phyloP scores from a whole-genome alignment of 169 alveolate species.

The Cryptosporidium sp. region DNA sequence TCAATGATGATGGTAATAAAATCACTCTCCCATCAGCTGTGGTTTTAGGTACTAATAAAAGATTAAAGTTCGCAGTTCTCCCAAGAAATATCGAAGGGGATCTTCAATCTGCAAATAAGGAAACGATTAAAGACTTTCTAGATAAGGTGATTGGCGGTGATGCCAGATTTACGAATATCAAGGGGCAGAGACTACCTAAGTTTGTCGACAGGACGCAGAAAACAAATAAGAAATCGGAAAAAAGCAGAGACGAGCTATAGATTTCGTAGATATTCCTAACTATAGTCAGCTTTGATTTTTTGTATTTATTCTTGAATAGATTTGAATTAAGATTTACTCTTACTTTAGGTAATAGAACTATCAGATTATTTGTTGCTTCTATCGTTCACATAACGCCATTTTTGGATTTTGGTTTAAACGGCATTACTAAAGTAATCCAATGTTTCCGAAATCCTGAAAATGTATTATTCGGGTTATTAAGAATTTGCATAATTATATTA shows the following conservation, averaged over 20 bases:
- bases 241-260: slow-evolving; percentile 51
- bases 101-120: slow-evolving; percentile 79
- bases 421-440: no score
- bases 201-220: slow-evolving; percentile 63
- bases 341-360: no score
- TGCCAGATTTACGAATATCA: slow-evolving; percentile 84
- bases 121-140: slow-evolving; percentile 82
- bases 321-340: neutral
- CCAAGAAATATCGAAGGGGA: slow-evolving; percentile 77
- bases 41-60: slow-evolving; percentile 85
- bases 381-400: no score
- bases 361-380: neutral
- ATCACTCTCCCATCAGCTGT: slow-evolving; percentile 85
- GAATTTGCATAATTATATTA: no score
- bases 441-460: no score
- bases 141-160: slow-evolving; percentile 89
- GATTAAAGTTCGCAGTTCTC: slow-evolving; percentile 82
- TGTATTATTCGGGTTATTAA: no score
- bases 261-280: neutral
- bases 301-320: no score
- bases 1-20: slow-evolving; percentile 75
- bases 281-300: neutral
- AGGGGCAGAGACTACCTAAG: slow-evolving; percentile 84
- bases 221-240: neutral
- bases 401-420: no score